Evolutionary conservation across 2,329 filamentous ascomycete genomes (phyloP).

Genomic region (Fusarium sp.): DNA sequence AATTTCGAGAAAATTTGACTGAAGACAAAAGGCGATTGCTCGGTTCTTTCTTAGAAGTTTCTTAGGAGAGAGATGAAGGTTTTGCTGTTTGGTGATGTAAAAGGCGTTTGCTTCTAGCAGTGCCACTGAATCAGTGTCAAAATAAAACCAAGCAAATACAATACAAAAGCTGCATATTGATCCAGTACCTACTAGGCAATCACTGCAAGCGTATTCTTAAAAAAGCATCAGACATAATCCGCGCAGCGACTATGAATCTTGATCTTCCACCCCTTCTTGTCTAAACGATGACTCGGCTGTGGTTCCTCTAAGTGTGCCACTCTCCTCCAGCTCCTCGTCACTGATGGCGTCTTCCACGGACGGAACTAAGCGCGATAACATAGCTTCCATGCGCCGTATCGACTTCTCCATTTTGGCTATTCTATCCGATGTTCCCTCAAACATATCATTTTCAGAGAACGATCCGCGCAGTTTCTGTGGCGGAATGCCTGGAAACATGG

Average conservation of each 20-base stretch:
- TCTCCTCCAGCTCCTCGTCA: conserved; percentile 45
- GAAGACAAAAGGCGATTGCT: neutral
- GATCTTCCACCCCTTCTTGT: conserved; percentile 10
- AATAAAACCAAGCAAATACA: neutral
- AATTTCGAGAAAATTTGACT: neutral
- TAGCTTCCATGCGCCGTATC: conserved; percentile 60
- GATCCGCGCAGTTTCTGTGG: conserved; percentile 60
- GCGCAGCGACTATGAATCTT: conserved; percentile 11
- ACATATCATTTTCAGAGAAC: conserved; percentile 59
- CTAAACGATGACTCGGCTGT: conserved; percentile 49
- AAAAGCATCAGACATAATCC: conserved; percentile 6
- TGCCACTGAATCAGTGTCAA: conserved; percentile 19
- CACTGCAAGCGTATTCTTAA: conserved; percentile 1
- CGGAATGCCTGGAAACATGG: conserved; percentile 64
- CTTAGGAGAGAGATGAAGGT: neutral
- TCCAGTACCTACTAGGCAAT: neutral
- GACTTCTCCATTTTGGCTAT: conserved; percentile 63
- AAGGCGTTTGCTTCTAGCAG: conserved; percentile 3
- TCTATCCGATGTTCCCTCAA: conserved; percentile 57
- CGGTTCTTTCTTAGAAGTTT: neutral
- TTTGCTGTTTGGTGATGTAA: neutral
- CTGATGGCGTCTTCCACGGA: conserved; percentile 43
- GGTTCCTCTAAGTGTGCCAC: conserved; percentile 45
- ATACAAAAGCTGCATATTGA: conserved; percentile 7
- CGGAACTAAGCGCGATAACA: conserved; percentile 56